Percentiles rank a stretch among this genome's conserved stretches.
phyloP scores from a whole-genome alignment of 2,329 filamentous ascomycete species.

The Kalmusia sp. region DNA sequence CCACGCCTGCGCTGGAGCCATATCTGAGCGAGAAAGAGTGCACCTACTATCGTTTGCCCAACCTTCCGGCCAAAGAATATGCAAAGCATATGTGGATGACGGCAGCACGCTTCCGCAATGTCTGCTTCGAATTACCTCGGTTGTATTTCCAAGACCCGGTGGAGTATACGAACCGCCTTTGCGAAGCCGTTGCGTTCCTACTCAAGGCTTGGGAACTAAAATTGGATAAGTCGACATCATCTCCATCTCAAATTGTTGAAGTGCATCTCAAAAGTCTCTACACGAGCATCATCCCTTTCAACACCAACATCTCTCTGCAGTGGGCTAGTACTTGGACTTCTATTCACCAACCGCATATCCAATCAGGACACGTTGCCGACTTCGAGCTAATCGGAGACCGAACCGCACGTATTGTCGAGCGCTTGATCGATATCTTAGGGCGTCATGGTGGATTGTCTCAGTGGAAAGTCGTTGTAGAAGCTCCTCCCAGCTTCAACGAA shows the following conservation, averaged over 20 bases:
- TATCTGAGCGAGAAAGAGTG: conserved; percentile 14
- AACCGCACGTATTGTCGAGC: neutral
- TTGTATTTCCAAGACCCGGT: conserved; percentile 7
- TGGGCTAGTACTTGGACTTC: conserved; percentile 2
- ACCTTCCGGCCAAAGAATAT: neutral
- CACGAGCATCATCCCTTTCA: conserved; percentile 20
- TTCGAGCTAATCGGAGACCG: neutral
- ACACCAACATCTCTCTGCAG: neutral
- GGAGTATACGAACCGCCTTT: conserved; percentile 7
- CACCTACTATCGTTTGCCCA: conserved; percentile 5
- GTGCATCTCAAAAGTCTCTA: conserved; percentile 17
- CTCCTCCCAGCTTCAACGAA: neutral
- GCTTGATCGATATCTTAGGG: conserved; percentile 1
- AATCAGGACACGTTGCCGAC: neutral
- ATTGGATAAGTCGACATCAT: neutral
- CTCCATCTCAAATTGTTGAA: conserved; percentile 3
- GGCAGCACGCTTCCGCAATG: conserved; percentile 10
- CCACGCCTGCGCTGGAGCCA: neutral
- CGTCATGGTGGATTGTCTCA: conserved; percentile 5
- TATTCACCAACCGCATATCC: neutral
- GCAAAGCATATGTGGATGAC: conserved; percentile 19
- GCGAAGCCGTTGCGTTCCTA: conserved; percentile 11
- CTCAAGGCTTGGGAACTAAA: conserved; percentile 18
- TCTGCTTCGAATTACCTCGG: conserved; percentile 10
- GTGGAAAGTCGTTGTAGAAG: conserved; percentile 5